Conservation (phyloP, 129 eudicot species). For the Calendula officinalis region DNA sequence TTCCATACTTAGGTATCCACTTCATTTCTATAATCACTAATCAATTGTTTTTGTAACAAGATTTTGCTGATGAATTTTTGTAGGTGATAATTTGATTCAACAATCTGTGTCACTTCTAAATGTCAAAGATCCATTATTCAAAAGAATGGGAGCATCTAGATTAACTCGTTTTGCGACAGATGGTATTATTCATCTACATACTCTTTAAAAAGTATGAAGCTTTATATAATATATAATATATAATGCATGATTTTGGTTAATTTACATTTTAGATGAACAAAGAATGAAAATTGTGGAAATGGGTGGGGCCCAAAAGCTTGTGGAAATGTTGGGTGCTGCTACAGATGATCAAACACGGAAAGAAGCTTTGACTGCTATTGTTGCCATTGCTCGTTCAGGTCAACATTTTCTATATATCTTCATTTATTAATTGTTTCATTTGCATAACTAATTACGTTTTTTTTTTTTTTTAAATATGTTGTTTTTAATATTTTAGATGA, state of each 20-base stretch:
- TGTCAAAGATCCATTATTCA: conserved; percentile 86
- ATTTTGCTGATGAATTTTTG: conserved; percentile 6
- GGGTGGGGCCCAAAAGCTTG: too few species aligned
- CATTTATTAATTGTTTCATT: conserved; percentile 1
- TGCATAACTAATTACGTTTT: neutral
- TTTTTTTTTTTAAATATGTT: too few species aligned
- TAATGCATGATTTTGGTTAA: neutral
- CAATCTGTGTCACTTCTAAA: conserved; percentile 86
- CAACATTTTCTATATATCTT: conserved; percentile 12
- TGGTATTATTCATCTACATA: conserved; percentile 40
- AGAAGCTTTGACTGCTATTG: conserved; percentile 83
- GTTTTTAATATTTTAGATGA: too few species aligned
- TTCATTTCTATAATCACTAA: conserved; percentile 6
- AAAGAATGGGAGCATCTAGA: conserved; percentile 96
- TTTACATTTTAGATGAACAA: too few species aligned
- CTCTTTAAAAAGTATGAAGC: neutral
- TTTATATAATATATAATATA: neutral
- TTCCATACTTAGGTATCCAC: conserved; percentile 77
- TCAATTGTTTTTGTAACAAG: neutral
- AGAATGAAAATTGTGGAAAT: too few species aligned
- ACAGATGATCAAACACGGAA: conserved; percentile 88
- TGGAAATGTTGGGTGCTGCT: too few species aligned
- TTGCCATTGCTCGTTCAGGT: conserved; percentile 91
- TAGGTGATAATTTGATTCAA: conserved; percentile 80
- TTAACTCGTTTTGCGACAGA: conserved; percentile 77